A percentile compares a stretch with the other conserved stretches of the same genome.
phyloP scores from a whole-genome alignment of 805 yeast species.

The Schwanniomyces sp. region DNA sequence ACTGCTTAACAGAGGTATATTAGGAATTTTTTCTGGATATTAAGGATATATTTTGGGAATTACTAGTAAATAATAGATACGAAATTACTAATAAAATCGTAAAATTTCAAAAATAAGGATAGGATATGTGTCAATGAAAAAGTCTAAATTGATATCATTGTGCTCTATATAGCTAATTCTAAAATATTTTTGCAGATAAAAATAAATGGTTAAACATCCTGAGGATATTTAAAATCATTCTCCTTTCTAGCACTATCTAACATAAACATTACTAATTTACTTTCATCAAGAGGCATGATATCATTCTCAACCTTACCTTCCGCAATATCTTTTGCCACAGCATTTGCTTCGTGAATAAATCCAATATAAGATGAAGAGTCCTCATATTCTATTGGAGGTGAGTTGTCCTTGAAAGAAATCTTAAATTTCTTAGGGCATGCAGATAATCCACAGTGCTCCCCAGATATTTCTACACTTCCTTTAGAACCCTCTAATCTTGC shows the following conservation, averaged over 20 bases:
- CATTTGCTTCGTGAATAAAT: slow-evolving; percentile 57
- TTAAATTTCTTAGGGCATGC: slow-evolving; percentile 32
- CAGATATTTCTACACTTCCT: slow-evolving; percentile 29
- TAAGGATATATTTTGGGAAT: background rate
- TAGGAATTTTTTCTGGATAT: slow-evolving; percentile 4
- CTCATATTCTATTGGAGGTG: slow-evolving; percentile 23
- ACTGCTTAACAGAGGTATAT: slow-evolving; percentile 39
- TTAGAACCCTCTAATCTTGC: slow-evolving; percentile 35
- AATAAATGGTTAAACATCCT: too few relatives aligned
- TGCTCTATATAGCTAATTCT: too few relatives aligned
- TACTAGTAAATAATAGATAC: background rate
- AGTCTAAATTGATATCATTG: too few relatives aligned
- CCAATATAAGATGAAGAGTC: slow-evolving; percentile 45
- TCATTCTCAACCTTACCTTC: slow-evolving; percentile 38
- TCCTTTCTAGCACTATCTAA: slow-evolving; percentile 49
- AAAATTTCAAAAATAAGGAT: too few relatives aligned
- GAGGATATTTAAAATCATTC: slow-evolving; percentile 45
- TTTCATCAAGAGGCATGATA: slow-evolving; percentile 44
- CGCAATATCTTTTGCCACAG: slow-evolving; percentile 45
- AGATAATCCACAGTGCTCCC: slow-evolving; percentile 20
- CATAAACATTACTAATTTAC: slow-evolving; percentile 45
- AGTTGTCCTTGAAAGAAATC: slow-evolving; percentile 29
- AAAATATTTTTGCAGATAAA: too few relatives aligned
- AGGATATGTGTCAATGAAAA: too few relatives aligned
- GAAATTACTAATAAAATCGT: background rate